Base-by-base conservation (phyloP, 129 eudicot genomes). In the Centrapalus pauciflorus region DNA sequence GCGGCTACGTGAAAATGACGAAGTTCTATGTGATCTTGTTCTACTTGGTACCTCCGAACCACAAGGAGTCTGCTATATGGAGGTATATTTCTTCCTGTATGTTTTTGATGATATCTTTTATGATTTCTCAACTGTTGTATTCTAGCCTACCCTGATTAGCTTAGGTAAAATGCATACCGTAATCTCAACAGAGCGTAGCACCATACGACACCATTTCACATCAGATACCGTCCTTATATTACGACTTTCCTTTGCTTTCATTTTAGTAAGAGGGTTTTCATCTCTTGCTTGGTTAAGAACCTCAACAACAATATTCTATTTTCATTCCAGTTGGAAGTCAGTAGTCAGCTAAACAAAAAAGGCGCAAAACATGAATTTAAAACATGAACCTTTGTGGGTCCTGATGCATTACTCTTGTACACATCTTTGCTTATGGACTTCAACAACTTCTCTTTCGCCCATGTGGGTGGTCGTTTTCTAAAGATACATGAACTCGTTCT, bases 341-440 rank as follows among this genome's bases (percentile, higher is more conserved):
- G 34, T 40, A 17, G 51, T 64, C 19, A 40, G 52, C 26, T 29
- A 58, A 24, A 33, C 0, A 33, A 33, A 66, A 35, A 26, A 27
- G 46, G 41, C 37, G 32, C n/a, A 2, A 27, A 26, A 40, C 24
- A 0, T 55, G 61, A 55, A 43, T 34, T 43, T 0, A 19, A 75
- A 65, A 35, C n/a, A 66, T 61, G 4, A 46, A 94, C 99, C 99
- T 94, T 94, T 1, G 99, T 94, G 55, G 99, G 99, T 14, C 99
- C 99, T 2, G 99, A 90, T 30, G 99, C 99, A 82, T 94, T 94
- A 37, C 99, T 97, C 83, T 86, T 94, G 79, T 94, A 94, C 34
- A 94, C 90, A 58, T 80, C 95, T 62, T 84, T 94, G 73, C 97
- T 89, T 25, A 94, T 94, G 8, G 99, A 89, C 64, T 84, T 83